A percentile compares a stretch with the other conserved stretches of the same genome.
Conservation (phyloP, 352 stramenopile genomes). For the Pythium folliculosum region DNA sequence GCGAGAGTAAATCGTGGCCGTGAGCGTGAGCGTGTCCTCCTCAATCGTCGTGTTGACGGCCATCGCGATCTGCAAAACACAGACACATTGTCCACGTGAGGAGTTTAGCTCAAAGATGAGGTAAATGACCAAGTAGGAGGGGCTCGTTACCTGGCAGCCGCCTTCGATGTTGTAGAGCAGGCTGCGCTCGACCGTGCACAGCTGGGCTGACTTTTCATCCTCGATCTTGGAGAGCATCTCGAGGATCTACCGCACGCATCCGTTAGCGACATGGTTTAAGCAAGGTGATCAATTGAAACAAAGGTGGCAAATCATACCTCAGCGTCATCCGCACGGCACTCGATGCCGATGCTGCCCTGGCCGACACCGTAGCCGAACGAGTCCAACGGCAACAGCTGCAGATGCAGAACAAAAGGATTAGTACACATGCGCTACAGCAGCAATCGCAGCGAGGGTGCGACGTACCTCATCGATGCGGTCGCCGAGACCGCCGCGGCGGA, state of each 20-base stretch:
- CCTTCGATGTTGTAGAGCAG: constrained; percentile 82
- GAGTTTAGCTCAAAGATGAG: too few relatives aligned
- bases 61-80: constrained; percentile 65
- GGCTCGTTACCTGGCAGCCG: constrained; percentile 67
- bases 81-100: too few relatives aligned
- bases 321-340: constrained; percentile 70
- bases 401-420: neutral
- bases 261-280: too few relatives aligned
- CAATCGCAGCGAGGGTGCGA: neutral
- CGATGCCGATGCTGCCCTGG: constrained; percentile 86
- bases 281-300: neutral
- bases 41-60: constrained; percentile 73
- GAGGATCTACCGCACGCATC: constrained; percentile 44
- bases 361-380: constrained; percentile 84
- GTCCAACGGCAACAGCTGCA: constrained; percentile 57
- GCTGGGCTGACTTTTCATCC: constrained; percentile 70
- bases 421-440: neutral
- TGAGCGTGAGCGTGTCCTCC: constrained; percentile 64
- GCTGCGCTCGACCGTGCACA: constrained; percentile 83
- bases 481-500: constrained; percentile 70
- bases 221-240: constrained; percentile 80
- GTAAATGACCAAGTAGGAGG: too few relatives aligned
- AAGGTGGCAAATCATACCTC: constrained; percentile 34
- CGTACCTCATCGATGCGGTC: constrained; percentile 70
- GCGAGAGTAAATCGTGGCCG: constrained; percentile 67